Base-by-base conservation (phyloP, 805 yeast species). In the Yarrowia bubula region DNA sequence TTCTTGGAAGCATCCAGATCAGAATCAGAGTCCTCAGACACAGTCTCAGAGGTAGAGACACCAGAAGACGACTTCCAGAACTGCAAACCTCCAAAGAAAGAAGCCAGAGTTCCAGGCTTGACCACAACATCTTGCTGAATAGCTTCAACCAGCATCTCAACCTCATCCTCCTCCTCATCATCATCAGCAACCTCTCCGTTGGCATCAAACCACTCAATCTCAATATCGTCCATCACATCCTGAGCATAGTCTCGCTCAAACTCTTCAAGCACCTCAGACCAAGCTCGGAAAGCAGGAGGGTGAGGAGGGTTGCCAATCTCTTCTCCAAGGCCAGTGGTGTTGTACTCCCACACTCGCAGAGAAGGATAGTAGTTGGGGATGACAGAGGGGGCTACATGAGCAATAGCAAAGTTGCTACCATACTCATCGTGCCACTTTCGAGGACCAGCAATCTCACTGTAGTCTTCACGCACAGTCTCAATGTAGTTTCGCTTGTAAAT, bases 361-460 rank as follows among this genome's bases (percentile, higher is more conserved):
- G 92, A 90, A 5, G 97, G 92, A 69, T 89, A 89, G 76, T 86
- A 91, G 0, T 96, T 90, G 3, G 97, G 96, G 13, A 91, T 84
- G 13, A 90, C 84, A 65, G 92, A 87, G 0, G 92, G 86, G 1
- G 86, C 81, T 14, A 90, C 84, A 71, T 85, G 88, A 0, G 88
- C 86, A 61, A 90, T 78, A 0, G 91, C 79, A 72, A 89, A 90
- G 47, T 92, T 76, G 68, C 87, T 88, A 38, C 58, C 67, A 11
- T 51, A 37, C 32, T 37, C 62, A 35, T 61, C 65, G 2, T 13
- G 46, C 62, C 65, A 60, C 22, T 60, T 43, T 17, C 14, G n/a
- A 1, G 80, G 74, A 65, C 80, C 81, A 65, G 73, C 75, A 28
- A 75, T 77, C 8, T 85, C 79, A 70, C 86, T 87, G 60, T 81